Evolutionary conservation across 2,329 filamentous ascomycete species (phyloP).

Genomic region (Xylogone sp.): DNA sequence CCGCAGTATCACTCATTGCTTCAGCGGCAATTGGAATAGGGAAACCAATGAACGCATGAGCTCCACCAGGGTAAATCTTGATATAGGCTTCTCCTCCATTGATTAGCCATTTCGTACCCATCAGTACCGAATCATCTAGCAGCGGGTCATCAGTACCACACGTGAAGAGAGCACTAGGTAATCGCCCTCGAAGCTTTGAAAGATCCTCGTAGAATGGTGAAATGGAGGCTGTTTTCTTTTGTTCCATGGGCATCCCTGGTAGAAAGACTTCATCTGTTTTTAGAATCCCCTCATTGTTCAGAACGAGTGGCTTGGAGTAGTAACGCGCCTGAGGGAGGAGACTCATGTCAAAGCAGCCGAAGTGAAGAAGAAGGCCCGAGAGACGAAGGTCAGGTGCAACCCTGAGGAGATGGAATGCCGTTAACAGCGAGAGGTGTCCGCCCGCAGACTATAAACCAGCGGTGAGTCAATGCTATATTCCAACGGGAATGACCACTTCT

Average conservation of each 20-base stretch:
- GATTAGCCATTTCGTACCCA: conserved; percentile 51
- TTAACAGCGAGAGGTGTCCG: conserved; percentile 43
- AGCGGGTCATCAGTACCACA: conserved; percentile 51
- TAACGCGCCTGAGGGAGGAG: conserved; percentile 35
- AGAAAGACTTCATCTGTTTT: conserved; percentile 42
- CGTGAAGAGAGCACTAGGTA: conserved; percentile 51
- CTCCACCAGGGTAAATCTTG: conserved; percentile 50
- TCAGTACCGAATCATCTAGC: conserved; percentile 48
- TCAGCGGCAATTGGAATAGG: not conserved
- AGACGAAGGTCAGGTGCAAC: conserved; percentile 35
- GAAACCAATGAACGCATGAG: conserved; percentile 44
- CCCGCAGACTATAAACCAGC: conserved; percentile 39
- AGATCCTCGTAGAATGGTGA: conserved; percentile 47
- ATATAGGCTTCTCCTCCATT: conserved; percentile 45
- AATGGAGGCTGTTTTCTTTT: conserved; percentile 40
- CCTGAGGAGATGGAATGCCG: conserved; percentile 43
- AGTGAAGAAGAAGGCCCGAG: conserved; percentile 47
- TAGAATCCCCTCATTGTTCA: conserved; percentile 42
- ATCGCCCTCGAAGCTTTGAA: conserved; percentile 23
- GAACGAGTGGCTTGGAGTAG: conserved; percentile 26
- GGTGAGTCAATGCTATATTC: too few relatives aligned
- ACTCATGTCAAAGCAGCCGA: conserved; percentile 46
- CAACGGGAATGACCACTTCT: too few relatives aligned
- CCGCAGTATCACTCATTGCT: not conserved
- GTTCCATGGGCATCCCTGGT: conserved; percentile 35